phyloP scores from a whole-genome alignment of 208 protist species.

The Trypanosoma platydactyli region DNA sequence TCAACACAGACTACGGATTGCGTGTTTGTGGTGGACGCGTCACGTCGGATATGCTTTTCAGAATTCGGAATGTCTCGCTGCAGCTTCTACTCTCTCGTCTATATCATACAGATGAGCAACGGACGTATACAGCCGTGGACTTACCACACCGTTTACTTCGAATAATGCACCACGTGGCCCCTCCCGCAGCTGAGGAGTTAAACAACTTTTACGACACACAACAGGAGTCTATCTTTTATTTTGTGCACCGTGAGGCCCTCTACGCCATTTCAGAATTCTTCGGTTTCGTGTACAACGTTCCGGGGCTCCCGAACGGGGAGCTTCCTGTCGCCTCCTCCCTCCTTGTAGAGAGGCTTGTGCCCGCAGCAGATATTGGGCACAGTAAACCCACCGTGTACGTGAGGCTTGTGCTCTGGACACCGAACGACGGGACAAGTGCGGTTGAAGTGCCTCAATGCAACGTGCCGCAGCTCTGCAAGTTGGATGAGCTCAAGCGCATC shows the following conservation, averaged over 20 bases:
- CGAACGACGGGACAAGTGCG: slow-evolving; percentile 59
- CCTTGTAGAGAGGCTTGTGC: slow-evolving; percentile 77
- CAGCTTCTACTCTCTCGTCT: slow-evolving; percentile 72
- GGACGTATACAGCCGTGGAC: slow-evolving; percentile 82
- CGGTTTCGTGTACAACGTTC: slow-evolving; percentile 65
- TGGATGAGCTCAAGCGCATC: slow-evolving; percentile 62
- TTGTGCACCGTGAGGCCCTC: slow-evolving; percentile 84
- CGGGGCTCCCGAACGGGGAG: slow-evolving; percentile 64
- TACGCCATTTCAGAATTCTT: slow-evolving; percentile 86
- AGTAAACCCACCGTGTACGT: slow-evolving; percentile 38
- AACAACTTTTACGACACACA: slow-evolving; percentile 71
- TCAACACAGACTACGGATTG: slow-evolving; percentile 71
- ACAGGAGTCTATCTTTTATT: slow-evolving; percentile 73
- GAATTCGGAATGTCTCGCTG: slow-evolving; percentile 68
- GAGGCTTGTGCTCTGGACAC: slow-evolving; percentile 64
- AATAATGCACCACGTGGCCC: slow-evolving; percentile 45
- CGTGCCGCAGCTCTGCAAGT: slow-evolving; percentile 71
- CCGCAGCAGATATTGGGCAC: slow-evolving; percentile 31
- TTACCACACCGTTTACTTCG: slow-evolving; percentile 63
- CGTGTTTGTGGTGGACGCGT: slow-evolving; percentile 52
- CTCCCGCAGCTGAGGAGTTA: slow-evolving; percentile 35
- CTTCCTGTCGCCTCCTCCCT: slow-evolving; percentile 68
- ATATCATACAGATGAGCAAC: slow-evolving; percentile 83
- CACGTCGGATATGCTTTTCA: slow-evolving; percentile 48
- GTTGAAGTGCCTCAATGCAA: slow-evolving; percentile 53